phyloP scores from a whole-genome alignment of 148 eudicot species.

The Vaccinium vitisidaea region DNA sequence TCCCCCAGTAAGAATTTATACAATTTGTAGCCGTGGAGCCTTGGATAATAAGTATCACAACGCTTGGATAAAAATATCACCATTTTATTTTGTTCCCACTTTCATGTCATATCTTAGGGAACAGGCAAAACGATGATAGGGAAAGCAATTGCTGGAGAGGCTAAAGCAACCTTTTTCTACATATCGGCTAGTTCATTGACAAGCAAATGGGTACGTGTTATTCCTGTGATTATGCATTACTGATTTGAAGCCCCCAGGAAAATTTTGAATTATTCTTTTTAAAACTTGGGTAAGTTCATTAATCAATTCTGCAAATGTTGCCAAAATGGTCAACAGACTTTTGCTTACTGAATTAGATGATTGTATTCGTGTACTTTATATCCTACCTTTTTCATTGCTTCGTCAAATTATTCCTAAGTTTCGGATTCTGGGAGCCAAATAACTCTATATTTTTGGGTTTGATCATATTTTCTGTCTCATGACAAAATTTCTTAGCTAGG shows the following conservation, averaged over 20 bases:
- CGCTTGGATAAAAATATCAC: neutral
- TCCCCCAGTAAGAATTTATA: constrained; percentile 74
- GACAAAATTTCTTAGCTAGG: neutral
- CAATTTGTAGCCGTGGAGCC: neutral
- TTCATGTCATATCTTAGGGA: constrained; percentile 50
- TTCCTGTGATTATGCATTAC: constrained; percentile 6
- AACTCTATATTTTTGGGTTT: neutral
- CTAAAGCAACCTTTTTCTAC: constrained; percentile 93
- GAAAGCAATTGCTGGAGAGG: constrained; percentile 98
- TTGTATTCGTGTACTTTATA: neutral
- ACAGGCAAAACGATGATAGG: constrained; percentile 99
- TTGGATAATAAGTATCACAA: neutral
- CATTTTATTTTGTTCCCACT: neutral
- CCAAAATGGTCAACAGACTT: neutral
- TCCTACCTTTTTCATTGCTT: neutral
- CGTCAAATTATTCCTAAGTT: neutral
- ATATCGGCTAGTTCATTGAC: constrained; percentile 96
- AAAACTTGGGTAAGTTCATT: neutral
- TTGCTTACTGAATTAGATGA: neutral
- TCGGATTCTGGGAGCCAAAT: neutral
- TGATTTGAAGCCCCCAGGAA: neutral
- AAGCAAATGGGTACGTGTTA: constrained; percentile 87
- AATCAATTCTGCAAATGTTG: neutral
- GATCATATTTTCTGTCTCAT: neutral
- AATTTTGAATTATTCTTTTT: neutral